These are phyloP conservation scores for Heritiera fomes DNA, from an alignment of 345 rosid species.

Conservation along the genomic window DNA sequence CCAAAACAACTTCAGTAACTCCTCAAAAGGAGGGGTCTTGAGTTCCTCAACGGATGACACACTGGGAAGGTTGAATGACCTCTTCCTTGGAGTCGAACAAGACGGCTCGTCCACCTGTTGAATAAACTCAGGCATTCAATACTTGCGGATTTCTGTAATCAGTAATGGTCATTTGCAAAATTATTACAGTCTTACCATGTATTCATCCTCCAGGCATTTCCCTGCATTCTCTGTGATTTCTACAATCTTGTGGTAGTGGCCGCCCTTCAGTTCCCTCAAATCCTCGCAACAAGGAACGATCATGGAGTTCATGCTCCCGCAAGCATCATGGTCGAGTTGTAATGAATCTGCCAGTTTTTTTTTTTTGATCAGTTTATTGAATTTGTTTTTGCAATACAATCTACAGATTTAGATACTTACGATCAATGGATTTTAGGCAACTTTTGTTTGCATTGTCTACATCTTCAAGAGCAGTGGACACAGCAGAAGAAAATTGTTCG, in stretches of 20 bases:
- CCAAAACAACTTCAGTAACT: constrained; percentile 68
- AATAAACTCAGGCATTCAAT: too few relatives aligned
- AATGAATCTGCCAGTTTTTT: constrained; percentile 61
- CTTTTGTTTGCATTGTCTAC: constrained; percentile 60
- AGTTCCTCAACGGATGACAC: constrained; percentile 80
- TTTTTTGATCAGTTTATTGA: constrained; percentile 18
- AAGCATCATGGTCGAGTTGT: constrained; percentile 88
- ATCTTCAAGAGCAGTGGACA: constrained; percentile 66
- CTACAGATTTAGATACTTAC: constrained; percentile 50
- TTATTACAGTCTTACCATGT: constrained; percentile 49
- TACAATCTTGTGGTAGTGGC: constrained; percentile 75
- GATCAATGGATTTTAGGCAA: constrained; percentile 68
- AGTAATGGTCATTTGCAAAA: too few relatives aligned
- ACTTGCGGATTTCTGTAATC: background rate
- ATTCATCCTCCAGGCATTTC: constrained; percentile 87
- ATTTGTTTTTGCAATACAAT: too few relatives aligned
- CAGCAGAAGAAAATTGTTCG: constrained; percentile 67
- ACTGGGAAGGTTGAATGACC: constrained; percentile 74
- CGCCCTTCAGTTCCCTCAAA: constrained; percentile 77
- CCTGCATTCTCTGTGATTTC: constrained; percentile 87
- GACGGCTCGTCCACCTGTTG: constrained; percentile 85
- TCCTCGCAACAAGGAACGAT: constrained; percentile 78
- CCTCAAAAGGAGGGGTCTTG: constrained; percentile 83
- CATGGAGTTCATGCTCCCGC: constrained; percentile 78
- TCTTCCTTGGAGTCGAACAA: constrained; percentile 86